These are phyloP conservation scores for Saccharomyces hybrid DNA, from an alignment of 1,139 yeast species.

Conservation along the genomic window DNA sequence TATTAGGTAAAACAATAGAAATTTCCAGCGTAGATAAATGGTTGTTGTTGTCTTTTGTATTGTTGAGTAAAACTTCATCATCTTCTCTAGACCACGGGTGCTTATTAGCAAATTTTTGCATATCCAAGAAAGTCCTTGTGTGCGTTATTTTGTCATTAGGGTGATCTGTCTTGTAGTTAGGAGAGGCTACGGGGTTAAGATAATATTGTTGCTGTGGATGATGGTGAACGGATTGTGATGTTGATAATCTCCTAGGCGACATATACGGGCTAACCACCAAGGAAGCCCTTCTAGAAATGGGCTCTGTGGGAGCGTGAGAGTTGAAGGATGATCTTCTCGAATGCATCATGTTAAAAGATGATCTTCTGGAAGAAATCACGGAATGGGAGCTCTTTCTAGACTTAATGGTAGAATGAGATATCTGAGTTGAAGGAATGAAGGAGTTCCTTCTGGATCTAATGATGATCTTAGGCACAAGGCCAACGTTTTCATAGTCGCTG, in stretches of 20 bases:
- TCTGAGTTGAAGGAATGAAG: conserved; percentile 11
- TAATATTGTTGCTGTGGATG: neutral
- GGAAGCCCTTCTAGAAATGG: neutral
- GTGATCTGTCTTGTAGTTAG: neutral
- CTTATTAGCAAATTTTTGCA: conserved; percentile 1
- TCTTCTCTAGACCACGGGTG: conserved; percentile 37
- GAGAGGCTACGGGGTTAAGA: neutral
- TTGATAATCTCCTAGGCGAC: conserved; percentile 7
- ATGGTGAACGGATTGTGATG: conserved; percentile 4
- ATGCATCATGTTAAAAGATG: conserved; percentile 25
- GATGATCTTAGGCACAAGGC: conserved; percentile 32
- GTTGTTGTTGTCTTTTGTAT: conserved; percentile 38
- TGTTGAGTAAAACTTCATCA: conserved; percentile 62
- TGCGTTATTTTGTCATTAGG: neutral
- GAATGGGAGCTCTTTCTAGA: conserved; percentile 31
- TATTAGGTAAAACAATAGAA: conserved; percentile 56
- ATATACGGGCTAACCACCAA: conserved; percentile 6
- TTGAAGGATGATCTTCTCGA: conserved; percentile 26
- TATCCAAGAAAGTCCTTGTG: conserved; percentile 3
- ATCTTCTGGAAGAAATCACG: conserved; percentile 24
- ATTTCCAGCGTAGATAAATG: conserved; percentile 65
- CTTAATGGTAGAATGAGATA: conserved; percentile 14
- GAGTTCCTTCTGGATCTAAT: conserved; percentile 32
- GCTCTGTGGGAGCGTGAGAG: neutral
- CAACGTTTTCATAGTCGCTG: conserved; percentile 28